Conservation (phyloP, 768 basidiomycete species). For the Leucosporidium creatinivorum region DNA sequence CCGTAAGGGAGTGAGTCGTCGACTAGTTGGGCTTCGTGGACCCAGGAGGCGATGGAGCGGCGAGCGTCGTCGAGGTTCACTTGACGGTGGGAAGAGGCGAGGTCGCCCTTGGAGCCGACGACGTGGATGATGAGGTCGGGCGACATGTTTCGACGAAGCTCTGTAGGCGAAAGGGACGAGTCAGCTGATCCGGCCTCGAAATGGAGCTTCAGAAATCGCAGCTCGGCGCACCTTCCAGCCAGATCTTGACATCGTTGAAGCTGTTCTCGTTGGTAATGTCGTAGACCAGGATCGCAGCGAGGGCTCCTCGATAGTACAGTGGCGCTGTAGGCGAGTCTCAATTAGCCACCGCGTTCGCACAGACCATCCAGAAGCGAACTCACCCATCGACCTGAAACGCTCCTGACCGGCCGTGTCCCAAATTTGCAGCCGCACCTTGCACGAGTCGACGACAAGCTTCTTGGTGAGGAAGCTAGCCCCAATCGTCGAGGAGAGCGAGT, state of each 20-base stretch:
- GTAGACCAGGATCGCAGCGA: conserved; percentile 87
- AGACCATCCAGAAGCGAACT: conserved; percentile 44
- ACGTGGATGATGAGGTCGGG: conserved; percentile 83
- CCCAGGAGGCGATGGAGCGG: neutral
- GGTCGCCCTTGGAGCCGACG: conserved; percentile 68
- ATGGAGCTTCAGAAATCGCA: neutral
- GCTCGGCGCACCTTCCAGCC: conserved; percentile 62
- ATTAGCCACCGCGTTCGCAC: neutral
- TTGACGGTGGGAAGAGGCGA: conserved; percentile 70
- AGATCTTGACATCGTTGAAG: conserved; percentile 83
- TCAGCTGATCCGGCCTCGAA: conserved; percentile 12
- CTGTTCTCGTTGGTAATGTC: conserved; percentile 85
- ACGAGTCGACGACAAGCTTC: conserved; percentile 75
- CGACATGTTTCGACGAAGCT: conserved; percentile 39
- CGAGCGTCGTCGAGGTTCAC: conserved; percentile 41
- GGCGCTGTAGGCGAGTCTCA: conserved; percentile 55
- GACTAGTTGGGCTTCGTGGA: neutral
- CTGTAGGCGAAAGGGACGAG: conserved; percentile 31
- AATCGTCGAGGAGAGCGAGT: conserved; percentile 80
- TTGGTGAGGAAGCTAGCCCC: conserved; percentile 91
- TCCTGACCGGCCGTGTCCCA: conserved; percentile 93
- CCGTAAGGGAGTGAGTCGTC: neutral
- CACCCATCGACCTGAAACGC: conserved; percentile 71
- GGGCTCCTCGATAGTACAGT: conserved; percentile 94
- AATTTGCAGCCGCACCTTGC: conserved; percentile 59